phyloP scores from a whole-genome alignment of 2,329 filamentous ascomycete species.

The Botrytis galanthina region DNA sequence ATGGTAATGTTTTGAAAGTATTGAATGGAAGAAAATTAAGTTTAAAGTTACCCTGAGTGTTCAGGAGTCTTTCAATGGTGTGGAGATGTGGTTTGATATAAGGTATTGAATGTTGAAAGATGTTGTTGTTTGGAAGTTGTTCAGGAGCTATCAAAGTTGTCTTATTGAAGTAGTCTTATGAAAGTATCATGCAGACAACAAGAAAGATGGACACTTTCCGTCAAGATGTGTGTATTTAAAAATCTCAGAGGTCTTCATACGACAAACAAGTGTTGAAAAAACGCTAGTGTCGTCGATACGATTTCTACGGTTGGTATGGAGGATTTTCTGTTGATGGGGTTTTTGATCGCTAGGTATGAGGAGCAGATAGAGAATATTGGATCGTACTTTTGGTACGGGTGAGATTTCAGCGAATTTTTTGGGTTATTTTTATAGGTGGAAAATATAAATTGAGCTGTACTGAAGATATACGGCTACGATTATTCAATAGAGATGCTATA shows the following conservation, averaged over 20 bases:
- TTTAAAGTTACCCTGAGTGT: no score
- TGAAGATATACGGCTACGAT: accelerated
- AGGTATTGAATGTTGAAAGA: no score
- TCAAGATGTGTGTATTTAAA: neutral
- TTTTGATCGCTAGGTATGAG: accelerated
- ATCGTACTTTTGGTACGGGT: neutral
- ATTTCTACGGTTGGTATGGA: neutral
- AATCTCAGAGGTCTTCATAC: neutral
- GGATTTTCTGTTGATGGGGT: accelerated
- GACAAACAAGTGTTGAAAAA: neutral
- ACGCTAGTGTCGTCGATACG: accelerated
- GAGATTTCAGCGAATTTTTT: accelerated
- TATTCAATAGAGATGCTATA: neutral
- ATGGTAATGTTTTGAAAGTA: neutral
- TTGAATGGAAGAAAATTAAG: no score
- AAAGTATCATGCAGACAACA: neutral
- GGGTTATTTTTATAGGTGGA: neutral
- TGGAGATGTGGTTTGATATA: neutral
- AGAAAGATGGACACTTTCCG: accelerated
- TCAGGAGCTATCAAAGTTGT: neutral
- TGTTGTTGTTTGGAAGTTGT: no score
- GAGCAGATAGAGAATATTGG: accelerated
- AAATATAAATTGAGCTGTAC: neutral
- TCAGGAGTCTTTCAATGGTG: no score
- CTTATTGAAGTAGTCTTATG: neutral